Evolutionary conservation across 2,329 filamentous ascomycete genomes (phyloP), one percentile per base, ranked within the genome.

Genomic region (Pseudopithomyces maydicus): DNA sequence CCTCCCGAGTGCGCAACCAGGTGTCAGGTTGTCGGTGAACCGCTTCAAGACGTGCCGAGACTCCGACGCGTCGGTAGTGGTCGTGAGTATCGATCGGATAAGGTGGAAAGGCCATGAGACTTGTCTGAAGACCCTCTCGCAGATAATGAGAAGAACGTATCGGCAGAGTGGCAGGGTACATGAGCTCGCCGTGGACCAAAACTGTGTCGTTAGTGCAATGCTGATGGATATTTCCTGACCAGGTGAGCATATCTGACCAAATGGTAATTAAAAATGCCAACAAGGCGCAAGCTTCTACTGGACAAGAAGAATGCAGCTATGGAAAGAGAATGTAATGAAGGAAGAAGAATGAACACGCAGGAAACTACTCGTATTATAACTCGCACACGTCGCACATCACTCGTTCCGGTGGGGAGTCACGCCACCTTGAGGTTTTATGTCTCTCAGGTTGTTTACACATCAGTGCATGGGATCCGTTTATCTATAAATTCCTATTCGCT

Each of bases 11-110:
- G 35, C 42, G 35, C 44, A 26, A 36, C 33, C 17, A 29, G 20
- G 36, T 50, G 32, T 48, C 52, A 52, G 42, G 42, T 42, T 57
- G 43, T 54, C 51, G 51, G 47, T 39, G 48, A 48, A 32, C 53
- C 49, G 54, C 56, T 53, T 55, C 57, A 54, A n/a, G 35, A 17
- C 12, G 10, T 12, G 22, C 41, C 14, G n/a, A 38, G 6, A 22
- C 19, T n/a, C 35, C 12, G 35, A n/a, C 19, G 15, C 46, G 10
- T 36, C 11, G 35, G 35, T 20, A 29, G 43, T 46, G 43, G 36
- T 17, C 36, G 39, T 19, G 17, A 11, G 17, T 22, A 6, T 17
- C 39, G 39, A 19, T n/a, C 15, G 35, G 35, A 36, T 14, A 36
- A 5, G 5, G 35, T 36, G 35, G 5, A 11, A 36, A 36, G 6